Percentiles rank a stretch among this genome's conserved stretches.
Evolutionary conservation across 1,284 basidiomycete genomes (phyloP).

Genomic region (Trichosporon faecale): DNA sequence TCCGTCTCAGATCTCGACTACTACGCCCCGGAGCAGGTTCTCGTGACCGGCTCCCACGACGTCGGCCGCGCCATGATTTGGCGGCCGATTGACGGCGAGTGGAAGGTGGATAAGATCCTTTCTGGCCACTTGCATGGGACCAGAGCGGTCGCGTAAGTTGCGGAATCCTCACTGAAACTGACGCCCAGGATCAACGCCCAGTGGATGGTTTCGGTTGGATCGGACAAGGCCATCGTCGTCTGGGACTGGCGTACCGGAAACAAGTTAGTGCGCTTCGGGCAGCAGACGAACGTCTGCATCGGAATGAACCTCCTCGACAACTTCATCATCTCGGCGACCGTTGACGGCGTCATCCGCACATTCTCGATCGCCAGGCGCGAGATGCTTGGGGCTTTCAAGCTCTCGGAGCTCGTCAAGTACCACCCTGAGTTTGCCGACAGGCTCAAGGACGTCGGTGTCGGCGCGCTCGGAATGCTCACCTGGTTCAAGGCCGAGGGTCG

Average conservation of each 20-base stretch:
- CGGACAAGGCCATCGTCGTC: constrained; percentile 82
- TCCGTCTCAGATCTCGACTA: constrained; percentile 88
- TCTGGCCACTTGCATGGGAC: constrained; percentile 58
- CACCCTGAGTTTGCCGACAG: constrained; percentile 59
- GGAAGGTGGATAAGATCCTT: constrained; percentile 75
- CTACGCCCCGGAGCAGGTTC: constrained; percentile 76
- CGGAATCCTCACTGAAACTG: constrained; percentile 27
- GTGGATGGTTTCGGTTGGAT: constrained; percentile 83
- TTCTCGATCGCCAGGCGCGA: constrained; percentile 84
- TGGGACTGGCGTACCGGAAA: constrained; percentile 67
- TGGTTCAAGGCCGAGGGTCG: constrained; percentile 88
- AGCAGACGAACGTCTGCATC: constrained; percentile 87
- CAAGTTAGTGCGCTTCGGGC: constrained; percentile 84
- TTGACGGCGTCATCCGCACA: constrained; percentile 84
- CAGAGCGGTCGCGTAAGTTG: constrained; percentile 40
- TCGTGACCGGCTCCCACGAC: constrained; percentile 88
- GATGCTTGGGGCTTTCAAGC: constrained; percentile 86
- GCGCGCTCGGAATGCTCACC: constrained; percentile 48
- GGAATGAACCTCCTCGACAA: constrained; percentile 75
- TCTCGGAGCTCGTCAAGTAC: constrained; percentile 70
- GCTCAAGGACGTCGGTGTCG: constrained; percentile 68
- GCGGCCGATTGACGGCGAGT: constrained; percentile 64
- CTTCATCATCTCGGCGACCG: constrained; percentile 79
- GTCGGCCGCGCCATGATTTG: constrained; percentile 77
- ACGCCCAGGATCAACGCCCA: constrained; percentile 74